Percentiles rank a stretch among this genome's conserved stretches.
Conservation (phyloP, 805 yeast genomes). For the Metschnikowia continentalis region DNA sequence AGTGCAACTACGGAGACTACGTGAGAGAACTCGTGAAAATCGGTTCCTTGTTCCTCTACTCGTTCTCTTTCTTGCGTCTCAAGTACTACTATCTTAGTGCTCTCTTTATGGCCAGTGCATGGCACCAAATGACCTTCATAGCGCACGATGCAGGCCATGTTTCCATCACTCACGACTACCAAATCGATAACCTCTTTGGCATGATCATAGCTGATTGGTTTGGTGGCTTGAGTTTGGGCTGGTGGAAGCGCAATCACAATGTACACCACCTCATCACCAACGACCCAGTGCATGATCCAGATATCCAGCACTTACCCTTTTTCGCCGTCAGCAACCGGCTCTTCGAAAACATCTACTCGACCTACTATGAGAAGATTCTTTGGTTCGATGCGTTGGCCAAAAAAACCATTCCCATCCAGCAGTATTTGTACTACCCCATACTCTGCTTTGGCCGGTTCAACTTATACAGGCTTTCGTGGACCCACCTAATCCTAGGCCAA, state of each 20-base stretch:
- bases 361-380: constrained; percentile 67
- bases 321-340: constrained; percentile 78
- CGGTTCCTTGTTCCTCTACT: constrained; percentile 44
- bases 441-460: constrained; percentile 82
- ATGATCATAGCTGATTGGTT: constrained; percentile 67
- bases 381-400: constrained; percentile 67
- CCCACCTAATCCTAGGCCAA: constrained; percentile 63
- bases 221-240: constrained; percentile 87
- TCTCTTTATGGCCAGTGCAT: constrained; percentile 61
- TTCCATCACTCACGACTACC: constrained; percentile 76
- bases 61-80: constrained; percentile 46
- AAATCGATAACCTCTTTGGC: constrained; percentile 70
- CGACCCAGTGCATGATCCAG: constrained; percentile 93
- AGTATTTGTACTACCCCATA: constrained; percentile 71
- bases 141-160: constrained; percentile 92
- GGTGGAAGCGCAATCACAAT: constrained; percentile 95
- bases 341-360: constrained; percentile 67
- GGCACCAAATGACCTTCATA: constrained; percentile 88
- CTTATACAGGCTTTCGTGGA: constrained; percentile 77
- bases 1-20: constrained; percentile 72
- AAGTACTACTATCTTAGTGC: constrained; percentile 55
- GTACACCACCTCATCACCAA: constrained; percentile 92
- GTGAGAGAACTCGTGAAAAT: constrained; percentile 66
- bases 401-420: constrained; percentile 57
- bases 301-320: constrained; percentile 88